Conservation (phyloP, 2,329 filamentous ascomycete species). For the Diaporthe ilicicola region DNA sequence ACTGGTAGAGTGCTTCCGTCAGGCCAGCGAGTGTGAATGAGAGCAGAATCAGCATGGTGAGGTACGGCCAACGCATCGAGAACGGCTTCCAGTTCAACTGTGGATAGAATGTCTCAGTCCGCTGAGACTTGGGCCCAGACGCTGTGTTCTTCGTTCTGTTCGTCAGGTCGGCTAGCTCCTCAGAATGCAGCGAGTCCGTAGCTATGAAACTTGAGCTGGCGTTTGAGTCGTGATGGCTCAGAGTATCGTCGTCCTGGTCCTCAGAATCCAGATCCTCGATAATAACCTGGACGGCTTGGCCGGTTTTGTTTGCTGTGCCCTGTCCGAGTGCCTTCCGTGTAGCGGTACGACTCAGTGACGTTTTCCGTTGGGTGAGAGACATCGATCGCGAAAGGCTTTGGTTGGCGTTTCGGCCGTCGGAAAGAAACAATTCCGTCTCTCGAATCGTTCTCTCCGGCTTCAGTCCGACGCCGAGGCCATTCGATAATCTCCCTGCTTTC, state of each 20-base stretch:
- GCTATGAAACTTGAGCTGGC: conserved; percentile 63
- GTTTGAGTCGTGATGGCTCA: conserved; percentile 38
- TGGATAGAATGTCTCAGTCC: conserved; percentile 65
- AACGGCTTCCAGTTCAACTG: conserved; percentile 74
- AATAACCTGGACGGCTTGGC: conserved; percentile 67
- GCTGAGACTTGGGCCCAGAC: conserved; percentile 46
- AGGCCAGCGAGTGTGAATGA: conserved; percentile 60
- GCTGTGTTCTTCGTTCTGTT: conserved; percentile 47
- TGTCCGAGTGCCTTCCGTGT: conserved; percentile 62
- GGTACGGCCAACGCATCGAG: conserved; percentile 70
- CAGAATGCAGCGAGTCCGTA: conserved; percentile 46
- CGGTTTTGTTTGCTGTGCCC: conserved; percentile 66
- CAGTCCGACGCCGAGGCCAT: conserved; percentile 66
- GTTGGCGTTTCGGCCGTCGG: conserved; percentile 44
- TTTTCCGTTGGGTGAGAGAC: conserved; percentile 50
- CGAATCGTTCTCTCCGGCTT: conserved; percentile 53
- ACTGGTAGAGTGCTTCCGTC: conserved; percentile 65
- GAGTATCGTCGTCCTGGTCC: conserved; percentile 14
- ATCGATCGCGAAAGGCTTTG: conserved; percentile 39
- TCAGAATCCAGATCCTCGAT: conserved; percentile 49
- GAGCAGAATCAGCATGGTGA: conserved; percentile 60
- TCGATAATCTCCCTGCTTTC: conserved; percentile 62
- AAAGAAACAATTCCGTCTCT: conserved; percentile 58
- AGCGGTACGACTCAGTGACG: conserved; percentile 41
- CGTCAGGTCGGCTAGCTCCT: conserved; percentile 7